A percentile compares a stretch with the other conserved stretches of the same genome.
phyloP scores from a whole-genome alignment of 192 early-diverging fungal genomes.

The Backusella psychrophila region DNA sequence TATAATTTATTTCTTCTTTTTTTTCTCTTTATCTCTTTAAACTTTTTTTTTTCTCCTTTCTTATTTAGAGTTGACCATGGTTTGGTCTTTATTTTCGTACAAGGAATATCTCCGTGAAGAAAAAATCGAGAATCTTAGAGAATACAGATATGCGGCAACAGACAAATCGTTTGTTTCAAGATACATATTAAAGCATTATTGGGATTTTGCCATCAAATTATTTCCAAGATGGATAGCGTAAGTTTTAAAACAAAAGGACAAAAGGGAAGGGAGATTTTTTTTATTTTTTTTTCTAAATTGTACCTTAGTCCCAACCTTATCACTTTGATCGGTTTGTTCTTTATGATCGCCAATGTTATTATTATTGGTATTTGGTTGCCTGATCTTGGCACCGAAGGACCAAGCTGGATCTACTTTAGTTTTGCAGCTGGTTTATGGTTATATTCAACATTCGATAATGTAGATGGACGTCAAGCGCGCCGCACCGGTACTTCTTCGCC shows the following conservation, averaged over 20 bases:
- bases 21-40: not conserved
- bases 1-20: not conserved
- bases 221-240: slow-evolving; percentile 88
- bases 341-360: slow-evolving; percentile 74
- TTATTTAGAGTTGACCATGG: not conserved
- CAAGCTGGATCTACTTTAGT: slow-evolving; percentile 71
- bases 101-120: slow-evolving; percentile 9
- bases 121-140: slow-evolving; percentile 59
- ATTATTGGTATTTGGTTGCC: slow-evolving; percentile 67
- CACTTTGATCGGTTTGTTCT: slow-evolving; percentile 75
- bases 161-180: slow-evolving; percentile 78
- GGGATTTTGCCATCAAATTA: slow-evolving; percentile 80
- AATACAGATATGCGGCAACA: slow-evolving; percentile 85
- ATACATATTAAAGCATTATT: slow-evolving; percentile 82
- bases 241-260: slow-evolving; percentile 12
- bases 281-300: not conserved
- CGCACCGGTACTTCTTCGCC: slow-evolving; percentile 75
- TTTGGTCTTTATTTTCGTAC: not conserved
- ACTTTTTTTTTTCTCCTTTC: not conserved
- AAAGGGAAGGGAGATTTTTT: not conserved
- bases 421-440: slow-evolving; percentile 81
- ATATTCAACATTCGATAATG: slow-evolving; percentile 89
- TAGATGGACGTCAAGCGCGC: slow-evolving; percentile 84
- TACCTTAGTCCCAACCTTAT: slow-evolving; percentile 73
- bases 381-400: slow-evolving; percentile 62